Percentiles rank a stretch among this genome's conserved stretches.
Evolutionary conservation across 345 rosid species (phyloP).

Genomic region (Streptanthus diversifolius): DNA sequence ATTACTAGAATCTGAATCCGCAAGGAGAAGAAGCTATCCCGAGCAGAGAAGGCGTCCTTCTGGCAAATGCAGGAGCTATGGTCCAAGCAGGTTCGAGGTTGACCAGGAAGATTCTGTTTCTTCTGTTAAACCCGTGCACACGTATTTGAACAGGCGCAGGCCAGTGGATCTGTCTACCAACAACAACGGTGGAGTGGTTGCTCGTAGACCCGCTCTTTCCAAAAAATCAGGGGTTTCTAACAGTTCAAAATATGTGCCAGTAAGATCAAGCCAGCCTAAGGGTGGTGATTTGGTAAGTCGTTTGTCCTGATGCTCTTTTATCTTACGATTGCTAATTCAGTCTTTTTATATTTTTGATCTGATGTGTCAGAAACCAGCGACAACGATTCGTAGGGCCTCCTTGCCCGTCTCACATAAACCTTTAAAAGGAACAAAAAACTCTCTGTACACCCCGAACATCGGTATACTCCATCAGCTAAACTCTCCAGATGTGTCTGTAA

Average conservation of each 20-base stretch:
- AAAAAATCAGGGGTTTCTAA: conserved; percentile 40
- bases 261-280: conserved; percentile 42
- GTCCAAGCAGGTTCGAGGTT: conserved; percentile 71
- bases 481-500: conserved; percentile 94
- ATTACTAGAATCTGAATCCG: conserved; percentile 54
- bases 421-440: conserved; percentile 28
- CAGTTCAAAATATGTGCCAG: conserved; percentile 38
- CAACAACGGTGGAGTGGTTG: conserved; percentile 52
- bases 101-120: conserved; percentile 78
- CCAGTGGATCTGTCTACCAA: conserved; percentile 50
- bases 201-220: conserved; percentile 37
- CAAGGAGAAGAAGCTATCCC: conserved; percentile 56
- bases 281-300: conserved; percentile 52
- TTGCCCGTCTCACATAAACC: conserved; percentile 55
- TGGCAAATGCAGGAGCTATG: conserved; percentile 59
- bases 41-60: conserved; percentile 50
- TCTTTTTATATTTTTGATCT: not conserved
- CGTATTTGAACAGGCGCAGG: conserved; percentile 34
- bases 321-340: conserved; percentile 13
- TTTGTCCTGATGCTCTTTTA: not conserved
- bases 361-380: conserved; percentile 30
- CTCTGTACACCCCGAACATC: conserved; percentile 38
- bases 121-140: conserved; percentile 43
- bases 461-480: conserved; percentile 53
- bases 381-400: conserved; percentile 70